Conservation (phyloP, 805 yeast species). For the Myxozyma mucilagina region DNA sequence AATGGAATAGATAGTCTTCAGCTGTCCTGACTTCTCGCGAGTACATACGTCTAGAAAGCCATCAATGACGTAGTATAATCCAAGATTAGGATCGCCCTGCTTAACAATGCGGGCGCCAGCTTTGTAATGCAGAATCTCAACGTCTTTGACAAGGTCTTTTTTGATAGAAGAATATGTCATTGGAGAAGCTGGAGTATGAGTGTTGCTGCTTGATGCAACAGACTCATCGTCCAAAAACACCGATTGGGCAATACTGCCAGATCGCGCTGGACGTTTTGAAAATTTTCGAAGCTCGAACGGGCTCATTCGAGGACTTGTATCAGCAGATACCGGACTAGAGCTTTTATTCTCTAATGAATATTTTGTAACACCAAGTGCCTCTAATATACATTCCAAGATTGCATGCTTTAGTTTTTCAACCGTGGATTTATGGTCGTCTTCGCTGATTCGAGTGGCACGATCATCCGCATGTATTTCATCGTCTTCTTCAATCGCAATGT, state of each 20-base stretch:
- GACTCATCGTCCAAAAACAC: constrained; percentile 39
- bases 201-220: constrained; percentile 21
- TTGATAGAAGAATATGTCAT: constrained; percentile 15
- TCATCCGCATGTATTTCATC: background rate
- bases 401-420: constrained; percentile 41
- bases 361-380: constrained; percentile 61
- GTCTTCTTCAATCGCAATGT: background rate
- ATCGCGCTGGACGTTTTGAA: background rate
- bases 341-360: constrained; percentile 7
- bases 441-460: background rate
- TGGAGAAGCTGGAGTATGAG: background rate
- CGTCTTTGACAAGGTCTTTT: constrained; percentile 56
- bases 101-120: constrained; percentile 60
- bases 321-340: constrained; percentile 9
- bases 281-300: constrained; percentile 13
- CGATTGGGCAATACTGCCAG: constrained; percentile 1
- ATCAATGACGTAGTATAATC: constrained; percentile 75
- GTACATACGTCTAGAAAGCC: constrained; percentile 70
- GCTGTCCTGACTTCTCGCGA: constrained; percentile 28
- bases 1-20: constrained; percentile 50
- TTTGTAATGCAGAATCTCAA: constrained; percentile 56
- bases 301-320: constrained; percentile 20
- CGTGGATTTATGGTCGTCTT: background rate
- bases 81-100: constrained; percentile 67
- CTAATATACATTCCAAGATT: constrained; percentile 68